These are phyloP conservation scores for Fusarium subtropicale DNA, from an alignment of 2,329 filamentous ascomycete genomes.

Conservation along the genomic window DNA sequence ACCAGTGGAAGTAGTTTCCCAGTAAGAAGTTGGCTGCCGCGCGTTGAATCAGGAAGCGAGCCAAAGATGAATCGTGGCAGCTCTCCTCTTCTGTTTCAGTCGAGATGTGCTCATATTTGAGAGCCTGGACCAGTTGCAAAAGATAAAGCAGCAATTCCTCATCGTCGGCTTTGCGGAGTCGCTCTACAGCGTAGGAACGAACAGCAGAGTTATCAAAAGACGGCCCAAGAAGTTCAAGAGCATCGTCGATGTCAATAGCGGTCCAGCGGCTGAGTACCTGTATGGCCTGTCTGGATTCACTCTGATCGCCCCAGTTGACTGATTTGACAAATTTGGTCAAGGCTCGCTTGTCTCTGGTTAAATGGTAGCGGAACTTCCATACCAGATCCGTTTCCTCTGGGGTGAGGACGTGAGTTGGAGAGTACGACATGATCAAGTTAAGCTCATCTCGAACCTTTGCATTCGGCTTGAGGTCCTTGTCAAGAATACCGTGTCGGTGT, in stretches of 20 bases:
- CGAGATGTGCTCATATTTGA: constrained; percentile 89
- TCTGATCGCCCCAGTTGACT: constrained; percentile 89
- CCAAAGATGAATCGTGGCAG: constrained; percentile 82
- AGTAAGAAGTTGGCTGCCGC: constrained; percentile 90
- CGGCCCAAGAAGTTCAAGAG: constrained; percentile 90
- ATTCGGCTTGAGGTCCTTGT: constrained; percentile 95
- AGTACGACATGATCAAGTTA: constrained; percentile 90
- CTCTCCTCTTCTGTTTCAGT: constrained; percentile 67
- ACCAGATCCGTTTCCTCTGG: constrained; percentile 95
- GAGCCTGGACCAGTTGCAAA: constrained; percentile 91
- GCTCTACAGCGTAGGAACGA: constrained; percentile 91
- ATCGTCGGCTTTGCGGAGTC: constrained; percentile 91
- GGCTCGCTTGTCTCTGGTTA: constrained; percentile 90
- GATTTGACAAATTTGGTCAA: constrained; percentile 98
- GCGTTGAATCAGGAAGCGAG: constrained; percentile 87
- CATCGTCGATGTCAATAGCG: constrained; percentile 96
- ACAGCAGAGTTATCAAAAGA: constrained; percentile 91
- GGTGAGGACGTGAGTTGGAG: constrained; percentile 87
- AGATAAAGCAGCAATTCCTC: constrained; percentile 91
- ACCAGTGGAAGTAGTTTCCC: constrained; percentile 98
- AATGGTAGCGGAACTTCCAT: constrained; percentile 96
- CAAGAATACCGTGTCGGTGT: constrained; percentile 88
- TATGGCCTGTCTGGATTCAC: constrained; percentile 88
- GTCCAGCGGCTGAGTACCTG: constrained; percentile 94
- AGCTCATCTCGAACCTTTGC: constrained; percentile 95